These are phyloP conservation scores for Alternaria brassicae DNA, from an alignment of 2,329 filamentous ascomycete genomes.

Conservation along the genomic window DNA sequence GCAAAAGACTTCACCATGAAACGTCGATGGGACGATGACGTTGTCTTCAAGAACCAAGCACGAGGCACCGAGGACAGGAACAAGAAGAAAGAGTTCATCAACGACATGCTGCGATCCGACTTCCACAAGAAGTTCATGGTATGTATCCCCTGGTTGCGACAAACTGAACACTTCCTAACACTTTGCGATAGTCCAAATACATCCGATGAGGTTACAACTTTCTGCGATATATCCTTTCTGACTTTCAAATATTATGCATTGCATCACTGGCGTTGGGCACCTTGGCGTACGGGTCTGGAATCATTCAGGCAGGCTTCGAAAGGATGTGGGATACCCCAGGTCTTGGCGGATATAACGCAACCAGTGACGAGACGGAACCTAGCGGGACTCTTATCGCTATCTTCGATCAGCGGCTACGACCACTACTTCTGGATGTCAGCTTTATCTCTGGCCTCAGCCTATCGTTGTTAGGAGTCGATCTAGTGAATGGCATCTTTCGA, in stretches of 20 bases:
- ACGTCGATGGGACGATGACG: conserved; percentile 95
- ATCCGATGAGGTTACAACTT: conserved; percentile 42
- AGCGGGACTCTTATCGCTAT: conserved; percentile 47
- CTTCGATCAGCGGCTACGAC: conserved; percentile 40
- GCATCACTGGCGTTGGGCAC: conserved; percentile 34
- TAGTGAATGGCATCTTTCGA: conserved; percentile 8
- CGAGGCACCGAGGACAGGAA: conserved; percentile 91
- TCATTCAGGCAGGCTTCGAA: conserved; percentile 18
- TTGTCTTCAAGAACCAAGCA: conserved; percentile 99
- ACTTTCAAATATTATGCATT: conserved; percentile 6
- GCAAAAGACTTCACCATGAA: conserved; percentile 89
- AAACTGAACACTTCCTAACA: conserved; percentile 15
- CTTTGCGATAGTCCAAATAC: conserved; percentile 42
- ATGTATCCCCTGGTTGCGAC: conserved; percentile 30
- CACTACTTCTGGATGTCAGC: conserved; percentile 27
- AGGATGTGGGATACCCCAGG: conserved; percentile 37
- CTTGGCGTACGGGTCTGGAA: conserved; percentile 26
- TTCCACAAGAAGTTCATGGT: conserved; percentile 98
- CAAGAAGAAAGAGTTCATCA: conserved; percentile 96
- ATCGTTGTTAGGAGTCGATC: conserved; percentile 15
- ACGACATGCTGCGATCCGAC: conserved; percentile 91
- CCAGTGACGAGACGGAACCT: conserved; percentile 35
- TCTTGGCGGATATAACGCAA: conserved; percentile 21
- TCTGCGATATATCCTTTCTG: background rate
- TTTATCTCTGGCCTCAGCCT: conserved; percentile 33